Evolutionary conservation across 805 yeast genomes (phyloP), one percentile per base, ranked within the genome.

Genomic region (Hanseniaspora taiwanica): DNA sequence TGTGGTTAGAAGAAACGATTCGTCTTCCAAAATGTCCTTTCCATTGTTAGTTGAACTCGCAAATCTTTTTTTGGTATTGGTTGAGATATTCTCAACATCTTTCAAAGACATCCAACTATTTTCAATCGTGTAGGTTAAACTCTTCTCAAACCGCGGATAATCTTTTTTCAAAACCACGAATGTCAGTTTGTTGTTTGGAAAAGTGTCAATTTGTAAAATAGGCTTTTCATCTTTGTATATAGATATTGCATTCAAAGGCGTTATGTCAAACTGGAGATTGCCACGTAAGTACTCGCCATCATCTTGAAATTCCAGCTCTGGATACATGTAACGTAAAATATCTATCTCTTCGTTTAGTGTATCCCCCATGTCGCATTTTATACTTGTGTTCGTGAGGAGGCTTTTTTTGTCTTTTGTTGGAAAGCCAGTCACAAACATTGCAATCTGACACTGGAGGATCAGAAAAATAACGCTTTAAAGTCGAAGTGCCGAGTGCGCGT

Each of bases 101-200:
- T 29, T 4, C 9, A 3, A 25, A 0, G 54, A 21, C 31, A 72
- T 42, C 62, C 72, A 59, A 1, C 41, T 35, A 1, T 63, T 56
- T 1, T 35, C 27, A 1, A 74, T 27, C 0, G 40, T 19, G n/a
- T 54, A 40, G 2, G 33, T 14, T 9, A 52, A 35, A 6, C 50
- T 39, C 17, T 40, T 36, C 21, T 44, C 37, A 10, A 49, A 36
- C 36, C 35, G 36, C 3, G 60, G 61, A 36, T 56, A 56, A 4
- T 29, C 14, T 1, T 17, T 20, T 16, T 41, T 23, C 9, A 40
- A 27, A 17, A 56, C 41, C 3, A 17, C 37, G 35, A 56, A 54
- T 2, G 8, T 17, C n/a, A 56, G 14, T 2, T 18, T 7, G 34
- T 27, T 40, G n/a, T 27, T 18, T 2, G 36, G 35, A 16, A 40